A percentile compares a stretch with the other conserved stretches of the same genome.
These are phyloP conservation scores for Hyaloscypha bicolor DNA, from an alignment of 495 filamentous ascomycete species.

Conservation along the genomic window DNA sequence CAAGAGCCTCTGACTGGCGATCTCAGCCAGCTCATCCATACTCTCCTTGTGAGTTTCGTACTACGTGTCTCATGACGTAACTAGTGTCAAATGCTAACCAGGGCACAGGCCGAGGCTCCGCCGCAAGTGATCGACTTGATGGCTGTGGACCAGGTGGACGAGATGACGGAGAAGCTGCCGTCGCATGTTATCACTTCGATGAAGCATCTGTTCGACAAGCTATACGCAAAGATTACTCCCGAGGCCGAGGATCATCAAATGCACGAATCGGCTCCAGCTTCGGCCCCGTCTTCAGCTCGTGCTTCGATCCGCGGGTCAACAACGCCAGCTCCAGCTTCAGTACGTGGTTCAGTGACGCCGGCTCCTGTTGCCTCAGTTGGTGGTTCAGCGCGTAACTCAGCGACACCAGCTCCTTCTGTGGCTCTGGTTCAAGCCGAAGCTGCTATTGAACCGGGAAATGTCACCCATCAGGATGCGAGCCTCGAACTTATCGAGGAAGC, in stretches of 20 bases:
- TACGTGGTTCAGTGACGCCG: not conserved
- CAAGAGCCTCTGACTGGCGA: slow-evolving; percentile 16
- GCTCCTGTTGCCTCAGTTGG: not conserved
- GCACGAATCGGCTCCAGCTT: not conserved
- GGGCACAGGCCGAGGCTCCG: slow-evolving; percentile 37
- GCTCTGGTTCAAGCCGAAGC: not conserved
- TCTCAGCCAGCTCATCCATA: slow-evolving; percentile 39
- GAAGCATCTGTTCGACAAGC: not conserved
- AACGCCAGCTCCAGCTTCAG: not conserved
- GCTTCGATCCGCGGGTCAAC: not conserved
- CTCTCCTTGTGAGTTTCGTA: slow-evolving; percentile 44
- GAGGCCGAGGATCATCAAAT: not conserved
- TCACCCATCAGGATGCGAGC: not conserved
- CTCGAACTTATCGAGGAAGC: not conserved
- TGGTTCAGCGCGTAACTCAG: not conserved
- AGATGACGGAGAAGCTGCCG: slow-evolving; percentile 1
- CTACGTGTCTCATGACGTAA: slow-evolving; percentile 24
- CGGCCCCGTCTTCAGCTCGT: not conserved
- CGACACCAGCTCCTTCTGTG: not conserved
- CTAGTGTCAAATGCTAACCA: slow-evolving; percentile 28
- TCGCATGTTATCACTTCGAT: not conserved
- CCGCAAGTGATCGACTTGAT: slow-evolving; percentile 28
- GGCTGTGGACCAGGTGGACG: slow-evolving; percentile 17
- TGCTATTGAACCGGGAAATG: not conserved
- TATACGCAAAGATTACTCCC: not conserved